Evolutionary conservation across 176 grass and related monocot species (phyloP), one percentile per base, ranked within the genome.

Genomic region (Zoysia japonica): DNA sequence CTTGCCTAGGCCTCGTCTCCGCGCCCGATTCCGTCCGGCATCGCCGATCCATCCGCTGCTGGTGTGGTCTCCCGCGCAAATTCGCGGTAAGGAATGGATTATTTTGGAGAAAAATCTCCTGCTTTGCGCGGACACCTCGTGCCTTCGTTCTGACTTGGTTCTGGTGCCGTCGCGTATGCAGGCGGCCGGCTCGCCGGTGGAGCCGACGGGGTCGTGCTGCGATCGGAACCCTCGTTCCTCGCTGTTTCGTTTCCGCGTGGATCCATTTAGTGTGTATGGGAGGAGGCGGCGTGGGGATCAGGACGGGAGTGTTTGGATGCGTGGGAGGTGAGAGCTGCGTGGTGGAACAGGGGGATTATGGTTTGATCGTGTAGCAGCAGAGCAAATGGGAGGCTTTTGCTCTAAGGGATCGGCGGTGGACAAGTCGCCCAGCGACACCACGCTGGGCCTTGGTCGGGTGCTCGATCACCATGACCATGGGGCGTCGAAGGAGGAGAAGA

Each of bases 391-490:
- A 54, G 88, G 84, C n/a, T 12, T 94, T 63, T 98, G 96, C 78
- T 91, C 96, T 12, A 98, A 83, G 84, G 80, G 88, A 65, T 89
- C 92, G 55, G 96, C 92, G 45, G 92, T 94, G 53, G 90, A 94
- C 86, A 98, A 95, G 84, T 98, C 96, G 54, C 96, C 96, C 48
- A 98, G 92, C 52, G 96, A 98, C 59, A 92, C 92, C 75, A 98
- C 88, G 61, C 85, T 94, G 17, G 92, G 87, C 17, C 79, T 74
- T 3, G 89, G 87, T 60, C 71, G 83, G 19, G 74, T 82, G 17
- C 76, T 80, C 65, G 78, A 87, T 48, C 71, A 62, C 76, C 52
- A 81, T 2, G 87, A 92, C 43, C 76, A 72, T 41, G 67, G 70
- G 19, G 47, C 15, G 11, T 49, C 38, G 50, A 82, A 86, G 64